A percentile compares a stretch with the other conserved stretches of the same genome.
These are phyloP conservation scores for Delonix regia DNA, from an alignment of 306 rosid species.

Conservation along the genomic window DNA sequence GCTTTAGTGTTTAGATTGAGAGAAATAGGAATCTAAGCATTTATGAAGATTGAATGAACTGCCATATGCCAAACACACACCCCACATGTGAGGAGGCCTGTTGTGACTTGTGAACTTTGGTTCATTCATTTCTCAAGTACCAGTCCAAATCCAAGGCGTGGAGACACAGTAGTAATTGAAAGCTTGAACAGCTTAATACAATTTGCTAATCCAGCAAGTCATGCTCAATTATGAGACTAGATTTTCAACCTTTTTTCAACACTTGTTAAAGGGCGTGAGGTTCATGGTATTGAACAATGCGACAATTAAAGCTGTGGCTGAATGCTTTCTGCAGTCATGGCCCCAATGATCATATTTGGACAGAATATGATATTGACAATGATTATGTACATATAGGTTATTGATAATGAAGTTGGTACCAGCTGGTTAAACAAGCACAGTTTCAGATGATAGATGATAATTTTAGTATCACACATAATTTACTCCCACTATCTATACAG, in stretches of 20 bases:
- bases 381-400: not conserved
- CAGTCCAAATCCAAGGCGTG: slow-evolving; percentile 46
- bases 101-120: too few species aligned
- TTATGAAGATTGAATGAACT: slow-evolving; percentile 46
- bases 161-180: slow-evolving; percentile 29
- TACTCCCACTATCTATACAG: not conserved
- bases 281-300: slow-evolving; percentile 25
- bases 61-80: slow-evolving; percentile 49
- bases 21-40: slow-evolving; percentile 40
- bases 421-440: not conserved
- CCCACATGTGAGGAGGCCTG: slow-evolving; percentile 61
- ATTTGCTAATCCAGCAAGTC: slow-evolving; percentile 39
- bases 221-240: not conserved
- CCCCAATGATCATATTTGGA: not conserved
- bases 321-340: not conserved
- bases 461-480: not conserved
- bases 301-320: not conserved
- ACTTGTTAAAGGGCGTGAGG: slow-evolving; percentile 13
- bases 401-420: not conserved
- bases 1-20: slow-evolving; percentile 29
- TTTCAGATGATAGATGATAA: not conserved
- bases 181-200: slow-evolving; percentile 24
- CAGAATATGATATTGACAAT: not conserved
- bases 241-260: slow-evolving; percentile 13
- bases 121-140: slow-evolving; percentile 44